Conservation (phyloP, 2,329 filamentous ascomycete genomes). For the Talaromyces sp. region DNA sequence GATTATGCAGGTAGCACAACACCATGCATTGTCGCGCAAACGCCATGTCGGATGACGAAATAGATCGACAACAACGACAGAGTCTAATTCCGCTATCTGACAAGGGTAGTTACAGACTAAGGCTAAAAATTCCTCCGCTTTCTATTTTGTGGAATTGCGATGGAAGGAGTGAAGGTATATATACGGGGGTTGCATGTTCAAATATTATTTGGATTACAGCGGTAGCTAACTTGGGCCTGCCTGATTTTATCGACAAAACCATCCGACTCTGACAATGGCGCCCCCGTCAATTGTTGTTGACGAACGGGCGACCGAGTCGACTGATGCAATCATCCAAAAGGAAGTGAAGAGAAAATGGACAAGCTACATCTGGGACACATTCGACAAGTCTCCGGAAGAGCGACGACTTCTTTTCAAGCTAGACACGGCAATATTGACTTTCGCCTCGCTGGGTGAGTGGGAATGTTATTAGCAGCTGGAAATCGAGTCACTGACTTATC, state of each 20-base stretch:
- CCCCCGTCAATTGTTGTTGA: neutral
- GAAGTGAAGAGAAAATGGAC: conserved; percentile 40
- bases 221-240: neutral
- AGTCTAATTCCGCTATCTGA: neutral
- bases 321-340: conserved; percentile 19
- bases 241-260: neutral
- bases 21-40: neutral
- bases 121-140: neutral
- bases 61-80: neutral
- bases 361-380: conserved; percentile 50
- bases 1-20: neutral
- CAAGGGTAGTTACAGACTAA: neutral
- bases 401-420: conserved; percentile 47
- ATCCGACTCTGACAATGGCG: neutral
- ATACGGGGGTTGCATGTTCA: neutral
- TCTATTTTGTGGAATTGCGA: neutral
- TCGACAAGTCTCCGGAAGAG: conserved; percentile 50
- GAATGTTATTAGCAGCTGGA: neutral
- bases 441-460: conserved; percentile 38
- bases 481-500: neutral
- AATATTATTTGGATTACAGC: neutral
- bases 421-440: conserved; percentile 46
- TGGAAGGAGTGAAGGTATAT: neutral
- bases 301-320: neutral
- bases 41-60: neutral